phyloP scores from a whole-genome alignment of 352 stramenopile species.

The Aphanomyces invadans region DNA sequence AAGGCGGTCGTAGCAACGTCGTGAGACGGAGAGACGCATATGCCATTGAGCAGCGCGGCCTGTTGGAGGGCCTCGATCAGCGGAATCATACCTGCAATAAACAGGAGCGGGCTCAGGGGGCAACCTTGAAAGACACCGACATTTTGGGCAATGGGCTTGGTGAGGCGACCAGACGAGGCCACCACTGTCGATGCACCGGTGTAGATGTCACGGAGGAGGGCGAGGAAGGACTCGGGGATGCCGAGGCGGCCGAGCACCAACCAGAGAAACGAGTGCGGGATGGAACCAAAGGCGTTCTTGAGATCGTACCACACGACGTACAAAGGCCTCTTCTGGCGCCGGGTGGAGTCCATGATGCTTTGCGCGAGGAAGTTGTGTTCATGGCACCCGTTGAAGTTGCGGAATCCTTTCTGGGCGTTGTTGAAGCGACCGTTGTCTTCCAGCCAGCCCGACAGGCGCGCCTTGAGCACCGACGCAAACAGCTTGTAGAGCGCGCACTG shows the following conservation, averaged over 20 bases:
- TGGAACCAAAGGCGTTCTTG: no score
- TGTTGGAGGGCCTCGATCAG: conserved; percentile 1
- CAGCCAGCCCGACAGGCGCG: conserved; percentile 24
- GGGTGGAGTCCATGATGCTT: no score
- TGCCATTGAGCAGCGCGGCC: not conserved
- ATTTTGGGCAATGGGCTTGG: conserved; percentile 18
- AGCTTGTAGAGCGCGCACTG: conserved; percentile 36
- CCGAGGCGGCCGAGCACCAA: no score
- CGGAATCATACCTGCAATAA: conserved; percentile 24
- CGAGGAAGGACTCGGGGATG: no score
- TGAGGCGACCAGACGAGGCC: no score
- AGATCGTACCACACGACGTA: no score
- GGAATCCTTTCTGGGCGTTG: conserved; percentile 26
- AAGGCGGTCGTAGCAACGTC: not conserved
- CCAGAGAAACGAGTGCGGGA: no score
- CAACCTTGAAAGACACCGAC: conserved; percentile 28
- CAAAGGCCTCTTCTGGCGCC: no score
- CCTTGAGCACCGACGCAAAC: conserved; percentile 27
- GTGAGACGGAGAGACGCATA: not conserved
- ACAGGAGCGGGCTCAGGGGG: conserved; percentile 30
- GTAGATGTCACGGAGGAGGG: no score
- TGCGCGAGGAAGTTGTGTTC: no score
- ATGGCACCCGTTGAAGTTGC: no score
- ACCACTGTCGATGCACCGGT: no score
- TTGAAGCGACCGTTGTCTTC: conserved; percentile 26